These are phyloP conservation scores for Yarrowia sp. DNA, from an alignment of 805 yeast species.

Conservation along the genomic window DNA sequence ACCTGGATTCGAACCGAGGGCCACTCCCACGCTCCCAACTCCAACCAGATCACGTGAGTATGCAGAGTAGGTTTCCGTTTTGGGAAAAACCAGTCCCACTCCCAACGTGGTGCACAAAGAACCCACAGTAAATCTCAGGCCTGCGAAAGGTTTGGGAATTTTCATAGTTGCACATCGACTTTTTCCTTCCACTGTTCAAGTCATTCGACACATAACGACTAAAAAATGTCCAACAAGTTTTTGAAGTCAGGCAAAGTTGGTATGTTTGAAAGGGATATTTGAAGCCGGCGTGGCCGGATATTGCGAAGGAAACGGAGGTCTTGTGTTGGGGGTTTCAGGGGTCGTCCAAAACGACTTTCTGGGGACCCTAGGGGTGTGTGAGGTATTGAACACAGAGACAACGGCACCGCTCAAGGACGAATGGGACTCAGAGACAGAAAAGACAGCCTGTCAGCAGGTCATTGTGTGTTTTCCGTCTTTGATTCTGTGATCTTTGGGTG, in stretches of 20 bases:
- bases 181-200: conserved; percentile 36
- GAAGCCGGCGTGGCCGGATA: conserved; percentile 23
- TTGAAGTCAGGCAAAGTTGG: conserved; percentile 99
- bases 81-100: conserved; percentile 34
- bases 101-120: conserved; percentile 28
- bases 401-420: no score
- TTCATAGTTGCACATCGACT: conserved; percentile 34
- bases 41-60: neutral
- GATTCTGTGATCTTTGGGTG: neutral
- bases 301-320: conserved; percentile 5
- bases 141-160: conserved; percentile 39
- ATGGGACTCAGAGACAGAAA: no score
- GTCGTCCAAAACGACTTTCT: neutral
- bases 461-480: neutral
- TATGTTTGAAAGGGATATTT: conserved; percentile 55
- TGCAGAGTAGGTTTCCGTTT: conserved; percentile 22
- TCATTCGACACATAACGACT: conserved; percentile 38
- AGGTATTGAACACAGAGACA: no score
- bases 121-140: conserved; percentile 33
- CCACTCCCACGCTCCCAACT: neutral
- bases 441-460: neutral
- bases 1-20: neutral
- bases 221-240: conserved; percentile 64
- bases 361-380: no score
- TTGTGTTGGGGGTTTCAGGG: conserved; percentile 1